Percentiles rank a stretch among this genome's conserved stretches.
Evolutionary conservation across 2,329 filamentous ascomycete species (phyloP).

Genomic region (Geosmithia morbida): DNA sequence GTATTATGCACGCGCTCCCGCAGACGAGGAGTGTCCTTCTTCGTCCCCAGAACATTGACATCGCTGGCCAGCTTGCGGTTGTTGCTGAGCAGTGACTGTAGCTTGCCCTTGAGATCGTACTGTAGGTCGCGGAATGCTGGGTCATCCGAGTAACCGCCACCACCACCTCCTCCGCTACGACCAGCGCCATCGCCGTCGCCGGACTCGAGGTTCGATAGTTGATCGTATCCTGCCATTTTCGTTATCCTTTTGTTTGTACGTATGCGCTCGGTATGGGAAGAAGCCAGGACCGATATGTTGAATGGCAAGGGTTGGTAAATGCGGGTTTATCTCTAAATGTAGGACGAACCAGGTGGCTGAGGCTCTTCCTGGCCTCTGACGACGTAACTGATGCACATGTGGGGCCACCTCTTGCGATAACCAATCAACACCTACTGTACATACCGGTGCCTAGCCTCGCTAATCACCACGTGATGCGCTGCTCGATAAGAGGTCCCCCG

Average conservation of each 20-base stretch:
- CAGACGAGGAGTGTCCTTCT: constrained; percentile 79
- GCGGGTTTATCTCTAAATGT: constrained; percentile 2
- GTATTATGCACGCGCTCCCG: constrained; percentile 81
- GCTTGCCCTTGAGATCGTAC: constrained; percentile 68
- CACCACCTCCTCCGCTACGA: too few relatives aligned
- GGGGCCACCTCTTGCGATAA: background rate
- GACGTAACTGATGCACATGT: background rate
- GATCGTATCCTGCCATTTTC: constrained; percentile 66
- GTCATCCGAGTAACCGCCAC: constrained; percentile 74
- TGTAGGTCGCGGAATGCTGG: constrained; percentile 81
- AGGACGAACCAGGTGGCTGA: background rate
- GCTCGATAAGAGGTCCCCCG: background rate
- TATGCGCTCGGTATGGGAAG: background rate
- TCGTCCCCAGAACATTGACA: constrained; percentile 73
- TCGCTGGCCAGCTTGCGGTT: constrained; percentile 76
- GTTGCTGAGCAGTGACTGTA: constrained; percentile 80
- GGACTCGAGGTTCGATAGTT: constrained; percentile 71
- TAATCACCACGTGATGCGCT: background rate
- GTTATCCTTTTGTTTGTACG: background rate
- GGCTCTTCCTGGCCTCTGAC: background rate
- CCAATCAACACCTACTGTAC: background rate
- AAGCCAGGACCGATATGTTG: background rate
- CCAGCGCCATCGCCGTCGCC: constrained; percentile 30
- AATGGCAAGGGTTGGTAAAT: too few relatives aligned
- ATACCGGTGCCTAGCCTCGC: background rate